Evolutionary conservation across 129 eudicot species (phyloP), one percentile per base, ranked within the genome.

Genomic region (Gnaphalium uliginosum): DNA sequence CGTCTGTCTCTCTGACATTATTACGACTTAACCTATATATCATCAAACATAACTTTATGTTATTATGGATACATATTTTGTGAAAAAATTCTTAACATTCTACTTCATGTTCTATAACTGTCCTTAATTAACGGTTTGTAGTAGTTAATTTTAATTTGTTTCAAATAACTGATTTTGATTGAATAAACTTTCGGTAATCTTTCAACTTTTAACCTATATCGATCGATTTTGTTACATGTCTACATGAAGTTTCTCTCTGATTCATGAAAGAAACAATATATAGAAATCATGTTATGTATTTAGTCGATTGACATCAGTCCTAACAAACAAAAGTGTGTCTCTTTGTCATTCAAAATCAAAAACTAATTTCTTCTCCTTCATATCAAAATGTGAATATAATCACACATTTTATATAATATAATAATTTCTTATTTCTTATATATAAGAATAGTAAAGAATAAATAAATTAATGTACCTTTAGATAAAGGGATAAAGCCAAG

Each of bases 1-100:
- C 74, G 81, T 57, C 81, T 82, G 85, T 76, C 73, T 61, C 86
- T 81, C 89, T 76, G 92, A 82, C 92, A 87, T 87, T 76, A 41
- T 80, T 73, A 67, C 64, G 68, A 80, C 74, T 73, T 73, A 57
- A 80, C 83, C 79, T 80, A 57, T 14, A 56, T 54, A 54, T 56
- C 18, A 25, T 56, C 23, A 2, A 7, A n/a, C 25, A 4, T 56
- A 56, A 19, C 4, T 60, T 60, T 60, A 43, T 2, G 14, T 9
- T 14, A 4, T 46, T 14, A 3, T n/a, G n/a, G n/a, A n/a, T 5
- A 46, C 17, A 46, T 5, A 46, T 46, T 2, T 46, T 9, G 6
- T 14, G 53, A 13, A 46, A 14, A 46, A 46, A 14, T 46, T 18
- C n/a, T 13, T 46, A 14, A 14, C 13, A 3, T 46, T 46, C 15